phyloP scores from a whole-genome alignment of 768 basidiomycete species.

The Trametes maxima region DNA sequence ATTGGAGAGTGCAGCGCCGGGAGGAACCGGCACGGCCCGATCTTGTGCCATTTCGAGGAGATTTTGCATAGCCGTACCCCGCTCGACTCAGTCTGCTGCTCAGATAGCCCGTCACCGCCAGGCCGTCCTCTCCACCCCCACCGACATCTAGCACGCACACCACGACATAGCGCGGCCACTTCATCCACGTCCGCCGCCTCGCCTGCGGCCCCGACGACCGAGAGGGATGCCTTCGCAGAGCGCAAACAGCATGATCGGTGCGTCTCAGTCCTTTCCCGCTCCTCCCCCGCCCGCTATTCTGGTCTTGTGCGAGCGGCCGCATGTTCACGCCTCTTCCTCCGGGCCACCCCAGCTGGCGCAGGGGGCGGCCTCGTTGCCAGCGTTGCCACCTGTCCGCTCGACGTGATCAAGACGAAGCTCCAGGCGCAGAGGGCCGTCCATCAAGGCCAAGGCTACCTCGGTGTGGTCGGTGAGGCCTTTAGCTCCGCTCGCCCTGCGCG shows the following conservation, averaged over 20 bases:
- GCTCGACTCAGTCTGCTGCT: neutral
- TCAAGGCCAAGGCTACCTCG: slow-evolving; percentile 75
- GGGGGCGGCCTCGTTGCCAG: slow-evolving; percentile 92
- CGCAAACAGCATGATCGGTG: slow-evolving; percentile 83
- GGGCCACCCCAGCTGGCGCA: slow-evolving; percentile 70
- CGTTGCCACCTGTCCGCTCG: slow-evolving; percentile 94
- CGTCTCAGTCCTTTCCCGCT: slow-evolving; percentile 30
- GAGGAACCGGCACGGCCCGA: slow-evolving; percentile 16
- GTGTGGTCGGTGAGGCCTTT: slow-evolving; percentile 61
- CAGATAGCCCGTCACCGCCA: slow-evolving; percentile 5
- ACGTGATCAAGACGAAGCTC: slow-evolving; percentile 96
- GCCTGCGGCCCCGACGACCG: slow-evolving; percentile 66
- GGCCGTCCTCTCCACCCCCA: slow-evolving; percentile 1
- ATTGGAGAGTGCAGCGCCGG: slow-evolving; percentile 1
- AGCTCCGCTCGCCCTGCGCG: slow-evolving; percentile 27
- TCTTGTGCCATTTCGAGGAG: neutral
- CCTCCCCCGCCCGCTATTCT: slow-evolving; percentile 9
- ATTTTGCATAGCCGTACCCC: slow-evolving; percentile 6
- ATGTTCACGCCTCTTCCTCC: neutral
- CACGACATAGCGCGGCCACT: slow-evolving; percentile 7
- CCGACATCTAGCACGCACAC: slow-evolving; percentile 3
- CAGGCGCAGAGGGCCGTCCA: slow-evolving; percentile 85
- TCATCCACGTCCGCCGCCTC: slow-evolving; percentile 16
- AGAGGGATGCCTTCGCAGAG: slow-evolving; percentile 67
- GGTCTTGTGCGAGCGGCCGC: neutral